These are phyloP conservation scores for Wickerhamomyces subpelliculosus DNA, from an alignment of 805 yeast genomes.

Conservation along the genomic window DNA sequence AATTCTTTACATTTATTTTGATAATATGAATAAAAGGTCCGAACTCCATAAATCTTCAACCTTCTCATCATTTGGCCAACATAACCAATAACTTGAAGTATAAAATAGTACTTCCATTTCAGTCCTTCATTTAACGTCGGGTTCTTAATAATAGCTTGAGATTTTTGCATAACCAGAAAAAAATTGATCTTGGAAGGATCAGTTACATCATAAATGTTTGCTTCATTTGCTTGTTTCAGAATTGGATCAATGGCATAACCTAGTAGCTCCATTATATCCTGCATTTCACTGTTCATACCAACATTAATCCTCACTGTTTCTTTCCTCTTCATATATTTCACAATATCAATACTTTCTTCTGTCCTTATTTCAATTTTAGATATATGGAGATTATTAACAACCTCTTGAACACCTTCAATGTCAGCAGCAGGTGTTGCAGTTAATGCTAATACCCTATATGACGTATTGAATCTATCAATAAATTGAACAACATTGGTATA, in stretches of 20 bases:
- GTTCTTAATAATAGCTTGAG: constrained; percentile 49
- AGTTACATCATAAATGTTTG: constrained; percentile 53
- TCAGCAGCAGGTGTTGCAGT: constrained; percentile 96
- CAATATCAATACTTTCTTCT: constrained; percentile 74
- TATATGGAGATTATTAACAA: constrained; percentile 65
- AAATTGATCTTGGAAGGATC: constrained; percentile 67
- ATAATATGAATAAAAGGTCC: constrained; percentile 67
- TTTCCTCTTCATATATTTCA: constrained; percentile 69
- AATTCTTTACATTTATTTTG: constrained; percentile 50
- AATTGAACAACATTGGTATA: constrained; percentile 77
- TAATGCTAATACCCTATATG: constrained; percentile 73
- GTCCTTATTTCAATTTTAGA: constrained; percentile 81
- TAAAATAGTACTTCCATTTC: constrained; percentile 65
- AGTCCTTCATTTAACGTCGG: constrained; percentile 56
- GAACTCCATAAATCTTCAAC: constrained; percentile 74
- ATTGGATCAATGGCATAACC: constrained; percentile 64
- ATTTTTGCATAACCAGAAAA: constrained; percentile 63
- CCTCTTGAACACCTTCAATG: constrained; percentile 81
- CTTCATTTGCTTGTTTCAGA: constrained; percentile 54
- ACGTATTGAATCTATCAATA: constrained; percentile 51
- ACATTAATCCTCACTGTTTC: constrained; percentile 54
- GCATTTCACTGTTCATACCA: constrained; percentile 45
- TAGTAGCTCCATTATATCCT: constrained; percentile 45
- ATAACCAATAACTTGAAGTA: constrained; percentile 54
- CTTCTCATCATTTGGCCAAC: constrained; percentile 68